Evolutionary conservation across 768 basidiomycete genomes (phyloP), one percentile per base, ranked within the genome.

Genomic region (Postia placenta): DNA sequence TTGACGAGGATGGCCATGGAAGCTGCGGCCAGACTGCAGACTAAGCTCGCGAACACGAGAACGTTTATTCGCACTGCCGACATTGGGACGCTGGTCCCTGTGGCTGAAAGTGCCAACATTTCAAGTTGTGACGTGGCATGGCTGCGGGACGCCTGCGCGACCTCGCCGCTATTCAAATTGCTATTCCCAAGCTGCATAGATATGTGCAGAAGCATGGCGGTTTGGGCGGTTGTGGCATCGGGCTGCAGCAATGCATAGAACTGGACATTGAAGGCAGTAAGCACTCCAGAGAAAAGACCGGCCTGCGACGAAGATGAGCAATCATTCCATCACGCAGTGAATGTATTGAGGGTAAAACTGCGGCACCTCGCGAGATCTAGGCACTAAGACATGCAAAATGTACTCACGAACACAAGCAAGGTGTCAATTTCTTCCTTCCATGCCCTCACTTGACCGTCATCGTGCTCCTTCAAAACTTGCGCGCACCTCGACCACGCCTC

Each of bases 341-440:
- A 9, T n/a, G n/a, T n/a, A 12, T 20, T 22, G 14, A 6, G n/a
- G 3, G 6, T 15, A 4, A 11, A 43, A 43, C 7, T 11, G 39
- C 9, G 42, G 7, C 42, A 43, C 11, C 39, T 23, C 22, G n/a
- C n/a, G n/a, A n/a, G 19, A 45, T 44, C n/a, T 22, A 22, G 23
- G 42, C 36, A 43, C 11, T 12, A 22, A 35, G 26, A 19, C 17
- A 14, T 26, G 35, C 28, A 17, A n/a, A 38, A 27, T 1, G 27
- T 17, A 52, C 60, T 49, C 43, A 59, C 60, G 27, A 59, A 57
- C 11, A 61, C 54, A 7, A 61, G 52, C 27, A 57, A 48, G 25
- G 58, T 56, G 44, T 61, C 58, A 17, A 61, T 59, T 36, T 57
- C 55, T 22, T 57, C 54, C 27, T 61, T 59, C 57, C 60, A 59